Evolutionary conservation across 805 yeast species (phyloP), one percentile per base, ranked within the genome.

Genomic region (Kuraishia piskuri): DNA sequence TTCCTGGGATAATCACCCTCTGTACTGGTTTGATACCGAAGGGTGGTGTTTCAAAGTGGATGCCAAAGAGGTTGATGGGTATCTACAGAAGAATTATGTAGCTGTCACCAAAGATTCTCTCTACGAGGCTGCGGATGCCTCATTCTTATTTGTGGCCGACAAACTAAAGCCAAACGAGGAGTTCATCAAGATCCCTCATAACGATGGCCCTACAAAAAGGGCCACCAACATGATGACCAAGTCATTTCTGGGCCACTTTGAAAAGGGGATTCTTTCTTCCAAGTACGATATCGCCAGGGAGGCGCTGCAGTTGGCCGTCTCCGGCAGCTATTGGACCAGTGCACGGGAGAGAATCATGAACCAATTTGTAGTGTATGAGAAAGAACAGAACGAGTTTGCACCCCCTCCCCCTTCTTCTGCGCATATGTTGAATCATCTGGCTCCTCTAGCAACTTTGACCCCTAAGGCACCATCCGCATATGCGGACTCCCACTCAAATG

Each of bases 241-340:
- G 63, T 75, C 83, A 2, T 94, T 85, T 61, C 63, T 84, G 24
- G 71, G 80, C 31, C 80, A 76, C 59, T 90, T 88, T 63, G 97
- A 91, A 57, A 79, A 82, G 53, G 90, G 88, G 0, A 68, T 82
- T 0, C 67, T 94, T 52, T 77, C 85, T 0, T 89, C 97, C 0
- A 83, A 83, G 55, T 85, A 80, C 53, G 78, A 79, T 14, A 71
- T 81, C 53, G 97, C 98, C 0, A 76, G 77, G 53, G 86, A 87
- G 54, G 96, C 96, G 1, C 71, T 94, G 48, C 73, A 79, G n/a
- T 75, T 88, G 61, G 89, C 89, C 56, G 82, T 90, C 0, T 73
- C 84, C 12, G 89, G 94, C 40, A 83, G 96, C 8, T 94, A 94
- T 67, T 94, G 99, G 99, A 81, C 87, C 61, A 87, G 96, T 14